phyloP scores from a whole-genome alignment of 176 grass and related monocot species.

The Cocos nucifera region DNA sequence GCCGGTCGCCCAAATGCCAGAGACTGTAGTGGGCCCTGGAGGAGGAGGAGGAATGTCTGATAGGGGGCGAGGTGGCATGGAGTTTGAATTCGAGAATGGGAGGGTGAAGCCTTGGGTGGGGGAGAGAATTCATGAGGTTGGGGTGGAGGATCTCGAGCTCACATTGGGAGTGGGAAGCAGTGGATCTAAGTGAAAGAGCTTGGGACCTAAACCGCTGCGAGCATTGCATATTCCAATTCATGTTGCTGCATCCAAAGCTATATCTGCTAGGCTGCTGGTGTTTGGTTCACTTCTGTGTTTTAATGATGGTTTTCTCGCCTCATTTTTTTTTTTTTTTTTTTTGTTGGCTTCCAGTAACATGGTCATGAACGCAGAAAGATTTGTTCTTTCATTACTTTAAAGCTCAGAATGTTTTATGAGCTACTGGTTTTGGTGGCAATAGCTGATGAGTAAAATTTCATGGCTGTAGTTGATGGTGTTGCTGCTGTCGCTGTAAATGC shows the following conservation, averaged over 20 bases:
- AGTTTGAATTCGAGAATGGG: conserved; percentile 15
- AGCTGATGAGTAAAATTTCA: too few species aligned
- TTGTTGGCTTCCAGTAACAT: background rate
- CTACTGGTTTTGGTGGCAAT: too few species aligned
- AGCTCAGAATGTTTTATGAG: too few species aligned
- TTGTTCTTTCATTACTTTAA: background rate
- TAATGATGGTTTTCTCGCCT: background rate
- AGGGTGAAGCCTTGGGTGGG: conserved; percentile 20
- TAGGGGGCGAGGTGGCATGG: conserved; percentile 6
- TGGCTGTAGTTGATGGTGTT: too few species aligned
- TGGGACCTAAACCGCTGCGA: background rate
- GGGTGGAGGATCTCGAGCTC: conserved; percentile 20
- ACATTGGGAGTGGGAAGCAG: conserved; percentile 11
- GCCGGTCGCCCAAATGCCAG: background rate
- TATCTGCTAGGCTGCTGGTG: background rate
- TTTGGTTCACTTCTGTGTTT: background rate
- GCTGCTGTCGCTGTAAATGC: too few species aligned
- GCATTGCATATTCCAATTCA: background rate
- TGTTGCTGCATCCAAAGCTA: background rate
- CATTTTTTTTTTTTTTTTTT: background rate
- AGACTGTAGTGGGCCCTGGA: background rate
- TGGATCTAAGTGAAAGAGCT: background rate
- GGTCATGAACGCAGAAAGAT: conserved; percentile 6
- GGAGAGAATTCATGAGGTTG: conserved; percentile 24
- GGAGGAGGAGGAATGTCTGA: conserved; percentile 5